Evolutionary conservation across 495 filamentous ascomycete species (phyloP).

Genomic region (Podospora pseudoanserina): DNA sequence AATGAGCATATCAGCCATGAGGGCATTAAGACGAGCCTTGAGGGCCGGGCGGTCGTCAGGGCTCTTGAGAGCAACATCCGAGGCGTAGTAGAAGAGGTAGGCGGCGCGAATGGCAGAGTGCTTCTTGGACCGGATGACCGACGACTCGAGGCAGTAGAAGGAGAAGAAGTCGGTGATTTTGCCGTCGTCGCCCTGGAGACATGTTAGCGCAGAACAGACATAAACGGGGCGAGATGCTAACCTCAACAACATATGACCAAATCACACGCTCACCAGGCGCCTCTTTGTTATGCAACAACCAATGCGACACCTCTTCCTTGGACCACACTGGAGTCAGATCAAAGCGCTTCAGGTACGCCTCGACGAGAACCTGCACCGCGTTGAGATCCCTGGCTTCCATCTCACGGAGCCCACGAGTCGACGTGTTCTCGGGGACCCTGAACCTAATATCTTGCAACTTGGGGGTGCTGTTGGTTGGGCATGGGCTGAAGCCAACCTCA

Average conservation of each 20-base stretch:
- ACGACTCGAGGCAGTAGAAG: constrained; percentile 92
- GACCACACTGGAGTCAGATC: constrained; percentile 80
- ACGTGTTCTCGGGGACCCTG: constrained; percentile 65
- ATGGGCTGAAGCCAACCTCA: constrained; percentile 84
- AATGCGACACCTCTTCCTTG: constrained; percentile 78
- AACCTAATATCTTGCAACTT: constrained; percentile 76
- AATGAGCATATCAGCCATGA: constrained; percentile 84
- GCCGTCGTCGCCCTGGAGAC: constrained; percentile 42
- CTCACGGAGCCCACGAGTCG: constrained; percentile 67
- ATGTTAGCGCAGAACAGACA: neutral
- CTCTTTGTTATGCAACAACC: constrained; percentile 68
- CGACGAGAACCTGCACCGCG: constrained; percentile 68
- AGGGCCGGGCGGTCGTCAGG: constrained; percentile 54
- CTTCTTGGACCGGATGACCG: constrained; percentile 75
- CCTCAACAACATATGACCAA: constrained; percentile 89
- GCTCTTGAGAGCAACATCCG: constrained; percentile 67
- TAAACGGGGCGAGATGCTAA: constrained; percentile 23
- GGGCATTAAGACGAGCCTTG: constrained; percentile 65
- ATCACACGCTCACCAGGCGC: constrained; percentile 70
- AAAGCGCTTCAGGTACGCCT: constrained; percentile 73
- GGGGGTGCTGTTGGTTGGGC: constrained; percentile 77
- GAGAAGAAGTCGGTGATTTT: constrained; percentile 96
- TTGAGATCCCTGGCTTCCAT: constrained; percentile 84
- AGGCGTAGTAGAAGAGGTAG: constrained; percentile 95
- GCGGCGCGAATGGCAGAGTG: constrained; percentile 76